phyloP scores from a whole-genome alignment of 768 basidiomycete genomes.

The Boletus edulis region DNA sequence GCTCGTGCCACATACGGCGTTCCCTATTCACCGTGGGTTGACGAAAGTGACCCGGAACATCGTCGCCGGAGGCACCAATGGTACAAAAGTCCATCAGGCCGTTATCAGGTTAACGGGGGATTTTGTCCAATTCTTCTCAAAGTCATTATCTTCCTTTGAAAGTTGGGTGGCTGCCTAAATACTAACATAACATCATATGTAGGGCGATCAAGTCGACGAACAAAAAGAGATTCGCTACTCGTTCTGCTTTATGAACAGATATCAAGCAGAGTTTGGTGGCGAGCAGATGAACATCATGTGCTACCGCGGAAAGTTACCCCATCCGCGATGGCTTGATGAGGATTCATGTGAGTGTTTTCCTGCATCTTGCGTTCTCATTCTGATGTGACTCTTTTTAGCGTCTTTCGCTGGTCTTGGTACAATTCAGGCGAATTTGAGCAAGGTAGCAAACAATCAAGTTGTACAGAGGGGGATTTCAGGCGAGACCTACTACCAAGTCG shows the following conservation, averaged over 20 bases:
- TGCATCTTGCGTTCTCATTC: not conserved
- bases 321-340: conserved; percentile 6
- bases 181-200: not conserved
- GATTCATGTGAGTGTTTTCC: conserved; percentile 2
- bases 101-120: not conserved
- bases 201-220: conserved; percentile 4
- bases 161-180: not conserved
- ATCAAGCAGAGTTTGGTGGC: not conserved
- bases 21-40: not conserved
- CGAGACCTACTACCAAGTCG: not conserved
- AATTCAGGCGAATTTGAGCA: not conserved
- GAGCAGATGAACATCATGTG: not conserved
- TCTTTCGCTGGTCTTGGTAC: not conserved
- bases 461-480: not conserved
- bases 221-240: not conserved
- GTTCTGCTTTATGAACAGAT: not conserved
- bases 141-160: not conserved
- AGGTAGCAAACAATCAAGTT: not conserved
- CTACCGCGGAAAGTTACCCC: not conserved
- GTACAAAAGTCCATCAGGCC: not conserved
- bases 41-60: conserved; percentile 5
- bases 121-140: conserved; percentile 2
- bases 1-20: conserved; percentile 3
- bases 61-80: not conserved
- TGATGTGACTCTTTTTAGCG: not conserved